Base-by-base conservation (phyloP, 164 flowering plant species). In the Stephania cephalantha region DNA sequence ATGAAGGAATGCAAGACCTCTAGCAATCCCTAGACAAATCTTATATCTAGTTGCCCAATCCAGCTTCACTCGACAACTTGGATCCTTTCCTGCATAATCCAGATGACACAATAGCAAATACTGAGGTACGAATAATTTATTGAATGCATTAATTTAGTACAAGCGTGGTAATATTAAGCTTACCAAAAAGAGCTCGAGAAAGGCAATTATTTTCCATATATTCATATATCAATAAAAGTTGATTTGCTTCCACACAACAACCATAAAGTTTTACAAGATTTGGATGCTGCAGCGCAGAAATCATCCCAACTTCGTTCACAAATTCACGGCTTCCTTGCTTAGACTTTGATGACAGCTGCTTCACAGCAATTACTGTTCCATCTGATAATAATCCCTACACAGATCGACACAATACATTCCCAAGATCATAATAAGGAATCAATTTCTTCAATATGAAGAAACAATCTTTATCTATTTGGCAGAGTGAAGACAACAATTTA, bases 261-360 rank as follows among this genome's bases (percentile, higher is more conserved):
- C 97, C 97, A 75, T 88, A 85, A 15, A 91, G 86, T 85, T 88
- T 89, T 5, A 91, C 97, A 71, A 91, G 90, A 81, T 89, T 90
- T 61, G 89, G 91, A 78, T 91, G 97, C 69, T 89, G 88, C 79
- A 86, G 75, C 15, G 85, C 92, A 80, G 94, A 91, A 70, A 90
- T 88, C 91, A 91, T 90, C 74, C 97, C 97, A 66, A 91, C 86
- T 78, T 91, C 97, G 80, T 83, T 91, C 55, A 91, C 86, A 75
- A 91, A 91, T 78, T 91, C 97, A 53, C 91, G 94, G 53, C 81
- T 89, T 71, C 97, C 97, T 83, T 92, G 97, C 84, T 83, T 92
- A 11, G 97, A 92, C 81, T 87, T 89, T 68, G 97, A 80, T 1
- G 97, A 92, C 30, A 92, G 91, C 78, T 90, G 91, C 85, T 92